These are phyloP conservation scores for Gentiana dahurica DNA, from an alignment of 257 asterid genomes.

Conservation along the genomic window DNA sequence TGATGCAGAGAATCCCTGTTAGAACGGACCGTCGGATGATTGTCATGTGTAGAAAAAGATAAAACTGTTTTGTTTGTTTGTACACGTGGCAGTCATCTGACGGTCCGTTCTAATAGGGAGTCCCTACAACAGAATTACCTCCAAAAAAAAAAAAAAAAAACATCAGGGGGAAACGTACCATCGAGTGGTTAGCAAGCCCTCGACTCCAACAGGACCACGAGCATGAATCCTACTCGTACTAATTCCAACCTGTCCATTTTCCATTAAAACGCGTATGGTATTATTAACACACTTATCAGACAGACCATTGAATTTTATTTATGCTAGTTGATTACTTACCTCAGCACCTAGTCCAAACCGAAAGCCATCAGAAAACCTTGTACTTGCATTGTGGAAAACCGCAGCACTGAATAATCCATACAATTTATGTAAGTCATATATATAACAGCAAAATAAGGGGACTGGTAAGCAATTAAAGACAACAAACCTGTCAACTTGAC, in stretches of 20 bases:
- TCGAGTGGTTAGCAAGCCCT: conserved; percentile 86
- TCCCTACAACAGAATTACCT: too few relatives aligned
- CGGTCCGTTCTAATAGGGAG: background rate
- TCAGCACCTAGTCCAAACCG: conserved; percentile 97
- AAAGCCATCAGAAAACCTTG: conserved; percentile 84
- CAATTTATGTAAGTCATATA: background rate
- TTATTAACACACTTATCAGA: too few relatives aligned
- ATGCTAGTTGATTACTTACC: conserved; percentile 33
- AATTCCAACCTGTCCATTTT: conserved; percentile 65
- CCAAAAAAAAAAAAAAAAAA: background rate
- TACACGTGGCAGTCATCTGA: background rate
- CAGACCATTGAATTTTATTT: too few relatives aligned
- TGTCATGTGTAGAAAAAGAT: too few relatives aligned
- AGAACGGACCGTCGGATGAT: too few relatives aligned
- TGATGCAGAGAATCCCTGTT: too few relatives aligned
- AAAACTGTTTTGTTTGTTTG: too few relatives aligned
- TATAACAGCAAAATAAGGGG: background rate
- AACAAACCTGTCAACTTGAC: conserved; percentile 52
- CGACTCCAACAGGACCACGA: conserved; percentile 97
- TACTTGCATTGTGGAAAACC: conserved; percentile 88
- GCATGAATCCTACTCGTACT: conserved; percentile 97
- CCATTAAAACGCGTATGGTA: too few relatives aligned
- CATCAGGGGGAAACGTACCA: conserved; percentile 35
- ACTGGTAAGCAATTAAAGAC: background rate
- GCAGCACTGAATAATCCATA: conserved; percentile 61